These are phyloP conservation scores for Chaetomiaceae sp. DNA, from an alignment of 2,329 filamentous ascomycete species.

Conservation along the genomic window DNA sequence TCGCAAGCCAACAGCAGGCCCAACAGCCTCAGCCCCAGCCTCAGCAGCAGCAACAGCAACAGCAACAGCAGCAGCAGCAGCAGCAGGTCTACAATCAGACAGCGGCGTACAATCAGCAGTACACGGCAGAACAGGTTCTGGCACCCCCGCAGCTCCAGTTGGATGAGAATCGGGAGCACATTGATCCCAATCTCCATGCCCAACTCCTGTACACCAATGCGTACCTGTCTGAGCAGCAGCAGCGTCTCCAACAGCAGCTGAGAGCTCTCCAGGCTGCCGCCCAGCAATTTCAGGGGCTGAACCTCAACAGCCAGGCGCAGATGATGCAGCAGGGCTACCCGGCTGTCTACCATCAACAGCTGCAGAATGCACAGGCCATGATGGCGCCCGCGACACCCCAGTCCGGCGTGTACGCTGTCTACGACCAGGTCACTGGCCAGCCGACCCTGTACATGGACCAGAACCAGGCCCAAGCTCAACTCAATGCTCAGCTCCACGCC, in stretches of 20 bases:
- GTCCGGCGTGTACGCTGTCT: slow-evolving; percentile 75
- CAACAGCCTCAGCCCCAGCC: slow-evolving; percentile 27
- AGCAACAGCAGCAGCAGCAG: slow-evolving; percentile 29
- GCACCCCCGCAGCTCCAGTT: slow-evolving; percentile 78
- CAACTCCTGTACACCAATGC: slow-evolving; percentile 88
- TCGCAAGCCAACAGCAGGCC: slow-evolving; percentile 32
- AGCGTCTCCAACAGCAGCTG: slow-evolving; percentile 90
- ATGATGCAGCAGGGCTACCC: slow-evolving; percentile 56
- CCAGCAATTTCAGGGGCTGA: slow-evolving; percentile 77
- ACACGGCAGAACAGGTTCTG: slow-evolving; percentile 84
- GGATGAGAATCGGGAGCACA: slow-evolving; percentile 63
- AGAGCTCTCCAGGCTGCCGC: slow-evolving; percentile 77
- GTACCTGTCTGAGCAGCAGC: slow-evolving; percentile 90
- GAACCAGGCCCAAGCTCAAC: slow-evolving; percentile 42
- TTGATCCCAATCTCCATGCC: slow-evolving; percentile 82
- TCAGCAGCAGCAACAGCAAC: slow-evolving; percentile 32
- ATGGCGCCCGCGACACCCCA: slow-evolving; percentile 53
- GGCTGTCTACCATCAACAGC: slow-evolving; percentile 47
- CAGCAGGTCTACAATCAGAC: slow-evolving; percentile 26
- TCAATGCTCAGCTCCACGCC: slow-evolving; percentile 40
- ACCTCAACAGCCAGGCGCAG: slow-evolving; percentile 52
- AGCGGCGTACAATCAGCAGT: slow-evolving; percentile 39
- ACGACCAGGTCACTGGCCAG: slow-evolving; percentile 82
- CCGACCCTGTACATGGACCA: slow-evolving; percentile 76
- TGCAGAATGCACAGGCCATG: slow-evolving; percentile 48